Evolutionary conservation across 2,329 filamentous ascomycete genomes (phyloP), one percentile per base, ranked within the genome.

Genomic region (Pestalotiopsis sp.): DNA sequence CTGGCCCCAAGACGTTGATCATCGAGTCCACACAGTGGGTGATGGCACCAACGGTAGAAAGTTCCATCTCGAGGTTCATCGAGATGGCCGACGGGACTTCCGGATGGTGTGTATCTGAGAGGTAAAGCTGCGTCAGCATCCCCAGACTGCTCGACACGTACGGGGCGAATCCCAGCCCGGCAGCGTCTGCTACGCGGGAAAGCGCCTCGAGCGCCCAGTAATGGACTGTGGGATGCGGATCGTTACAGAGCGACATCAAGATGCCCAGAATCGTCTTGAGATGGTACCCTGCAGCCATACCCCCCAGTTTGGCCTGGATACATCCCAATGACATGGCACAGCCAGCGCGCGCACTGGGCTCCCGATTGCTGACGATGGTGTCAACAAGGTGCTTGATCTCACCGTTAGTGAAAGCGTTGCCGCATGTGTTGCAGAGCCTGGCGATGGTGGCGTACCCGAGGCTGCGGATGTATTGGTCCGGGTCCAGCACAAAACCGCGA

Each of bases 231-330:
- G 96, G 95, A 78, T 99, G 96, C 23, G 95, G 94, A 76, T 99
- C 96, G 74, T 95, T 97, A 79, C 94, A 95, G 11, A 99, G 86
- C 7, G 96, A 98, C 92, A 98, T 97, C n/a, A 99, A 84, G 52
- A 99, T 97, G 20, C 95, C 93, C n/a, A 98, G 88, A 64, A 99
- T 98, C 1, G 94, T 98, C 83, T 98, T 98, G 65, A 99, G 86
- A 78, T 99, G 96, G 75, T 96, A 94, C 3, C 95, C 94, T 67
- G 96, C 96, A 66, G 96, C 96, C 95, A 99, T 98, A 68, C 96
- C 95, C 68, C 96, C 97, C 41, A 99, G 93, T 78, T 97, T 94
- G 20, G 94, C 93, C 81, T 99, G 95, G 65, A 99, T 98, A 68
- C 92, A 93, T 9, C 96, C 96, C 38, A 99, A 84, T 13, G 96